A percentile compares a stretch with the other conserved stretches of the same genome.
Conservation (phyloP, 1,284 basidiomycete species). For the Jaminaea rosea region DNA sequence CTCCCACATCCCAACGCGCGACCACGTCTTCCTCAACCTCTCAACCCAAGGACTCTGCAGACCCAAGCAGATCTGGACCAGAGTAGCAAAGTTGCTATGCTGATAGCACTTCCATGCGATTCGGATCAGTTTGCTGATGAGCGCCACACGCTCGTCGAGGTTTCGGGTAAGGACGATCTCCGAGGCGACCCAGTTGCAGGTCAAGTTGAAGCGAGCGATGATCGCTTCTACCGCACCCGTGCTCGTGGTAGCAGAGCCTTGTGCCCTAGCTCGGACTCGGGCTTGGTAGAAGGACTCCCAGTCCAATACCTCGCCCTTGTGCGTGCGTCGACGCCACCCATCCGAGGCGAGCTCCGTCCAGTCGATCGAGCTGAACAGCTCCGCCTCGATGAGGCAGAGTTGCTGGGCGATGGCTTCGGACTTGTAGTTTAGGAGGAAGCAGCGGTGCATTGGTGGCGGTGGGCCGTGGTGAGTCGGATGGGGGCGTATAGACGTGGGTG, state of each 20-base stretch:
- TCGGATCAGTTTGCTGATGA: conserved; percentile 72
- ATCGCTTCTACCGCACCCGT: conserved; percentile 55
- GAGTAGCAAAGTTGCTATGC: conserved; percentile 67
- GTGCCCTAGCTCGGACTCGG: conserved; percentile 61
- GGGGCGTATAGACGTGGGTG: too few relatives aligned
- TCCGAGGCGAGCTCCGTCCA: conserved; percentile 68
- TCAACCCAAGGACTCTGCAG: conserved; percentile 65
- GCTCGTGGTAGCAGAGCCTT: conserved; percentile 46
- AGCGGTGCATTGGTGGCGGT: conserved; percentile 25
- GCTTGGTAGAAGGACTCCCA: conserved; percentile 75
- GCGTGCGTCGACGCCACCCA: conserved; percentile 44
- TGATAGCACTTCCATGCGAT: conserved; percentile 82
- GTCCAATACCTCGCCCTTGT: conserved; percentile 61
- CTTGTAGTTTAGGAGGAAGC: conserved; percentile 34
- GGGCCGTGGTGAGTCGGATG: too few relatives aligned
- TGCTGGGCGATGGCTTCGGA: conserved; percentile 64
- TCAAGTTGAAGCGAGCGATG: conserved; percentile 76
- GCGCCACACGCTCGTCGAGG: conserved; percentile 56
- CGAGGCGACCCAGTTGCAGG: conserved; percentile 70
- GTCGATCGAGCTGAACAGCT: conserved; percentile 69
- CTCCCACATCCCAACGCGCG: conserved; percentile 63
- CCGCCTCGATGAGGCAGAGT: conserved; percentile 76
- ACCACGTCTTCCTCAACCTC: conserved; percentile 63
- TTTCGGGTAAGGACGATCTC: conserved; percentile 56
- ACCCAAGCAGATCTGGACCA: conserved; percentile 72